Conservation (phyloP, 495 filamentous ascomycete species). For the Penicillium silybi region DNA sequence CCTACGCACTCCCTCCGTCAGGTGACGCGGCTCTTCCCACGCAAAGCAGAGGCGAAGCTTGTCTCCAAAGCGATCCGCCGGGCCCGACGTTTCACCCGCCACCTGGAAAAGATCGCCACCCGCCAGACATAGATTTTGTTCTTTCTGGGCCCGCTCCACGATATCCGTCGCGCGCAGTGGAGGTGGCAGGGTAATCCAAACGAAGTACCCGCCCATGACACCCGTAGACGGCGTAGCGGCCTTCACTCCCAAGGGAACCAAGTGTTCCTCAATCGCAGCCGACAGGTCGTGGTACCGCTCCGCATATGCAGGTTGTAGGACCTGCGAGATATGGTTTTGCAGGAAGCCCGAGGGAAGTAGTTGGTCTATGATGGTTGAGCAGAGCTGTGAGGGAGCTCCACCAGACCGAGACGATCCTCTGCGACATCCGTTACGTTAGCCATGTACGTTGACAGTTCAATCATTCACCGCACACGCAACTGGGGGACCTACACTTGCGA, state of each 20-base stretch:
- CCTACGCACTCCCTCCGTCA: conserved; percentile 66
- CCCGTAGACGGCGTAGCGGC: conserved; percentile 32
- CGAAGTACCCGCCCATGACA: conserved; percentile 68
- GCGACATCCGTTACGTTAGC: not conserved
- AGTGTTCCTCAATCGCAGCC: conserved; percentile 48
- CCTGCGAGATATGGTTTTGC: conserved; percentile 45
- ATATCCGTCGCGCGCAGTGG: conserved; percentile 51
- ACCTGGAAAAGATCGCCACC: conserved; percentile 67
- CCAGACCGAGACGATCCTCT: conserved; percentile 69
- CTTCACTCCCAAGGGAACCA: conserved; percentile 57
- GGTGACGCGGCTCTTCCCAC: conserved; percentile 64
- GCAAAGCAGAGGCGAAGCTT: conserved; percentile 67
- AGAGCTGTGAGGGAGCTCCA: conserved; percentile 70
- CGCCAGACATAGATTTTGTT: conserved; percentile 61
- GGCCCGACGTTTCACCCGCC: conserved; percentile 42
- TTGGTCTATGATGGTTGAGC: conserved; percentile 60
- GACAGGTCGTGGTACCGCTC: conserved; percentile 52
- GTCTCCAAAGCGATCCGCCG: conserved; percentile 45
- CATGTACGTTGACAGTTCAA: not conserved
- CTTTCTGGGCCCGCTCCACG: conserved; percentile 45
- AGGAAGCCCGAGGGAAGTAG: conserved; percentile 51
- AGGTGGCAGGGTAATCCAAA: conserved; percentile 67
- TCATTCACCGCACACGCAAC: not conserved
- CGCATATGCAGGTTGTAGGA: conserved; percentile 51
- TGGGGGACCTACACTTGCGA: conserved; percentile 54